These are phyloP conservation scores for Arabidopsis hybrid DNA, from an alignment of 441 rosid genomes.

Conservation along the genomic window DNA sequence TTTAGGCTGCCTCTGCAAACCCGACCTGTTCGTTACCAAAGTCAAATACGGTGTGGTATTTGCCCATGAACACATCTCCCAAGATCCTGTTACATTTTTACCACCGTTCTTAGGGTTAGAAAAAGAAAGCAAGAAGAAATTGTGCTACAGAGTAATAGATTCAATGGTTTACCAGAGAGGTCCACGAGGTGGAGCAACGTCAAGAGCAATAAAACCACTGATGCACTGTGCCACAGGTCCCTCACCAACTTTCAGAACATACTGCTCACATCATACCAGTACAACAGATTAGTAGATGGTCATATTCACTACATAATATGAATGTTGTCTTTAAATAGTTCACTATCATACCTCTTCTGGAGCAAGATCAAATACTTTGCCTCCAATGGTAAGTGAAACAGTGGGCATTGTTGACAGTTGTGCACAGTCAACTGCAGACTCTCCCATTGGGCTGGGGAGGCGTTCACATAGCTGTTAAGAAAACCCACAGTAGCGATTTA, in stretches of 20 bases:
- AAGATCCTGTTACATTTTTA: slow-evolving; percentile 57
- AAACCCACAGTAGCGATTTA: not conserved
- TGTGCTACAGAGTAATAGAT: not conserved
- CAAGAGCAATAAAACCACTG: slow-evolving; percentile 70
- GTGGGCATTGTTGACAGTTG: slow-evolving; percentile 66
- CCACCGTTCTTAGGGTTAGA: slow-evolving; percentile 2
- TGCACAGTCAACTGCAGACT: slow-evolving; percentile 69
- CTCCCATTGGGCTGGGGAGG: slow-evolving; percentile 73
- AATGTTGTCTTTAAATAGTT: not conserved
- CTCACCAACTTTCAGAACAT: slow-evolving; percentile 70
- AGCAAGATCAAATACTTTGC: slow-evolving; percentile 57
- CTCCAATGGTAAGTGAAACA: slow-evolving; percentile 70
- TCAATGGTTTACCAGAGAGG: slow-evolving; percentile 63
- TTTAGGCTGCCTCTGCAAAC: slow-evolving; percentile 61
- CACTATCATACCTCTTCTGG: slow-evolving; percentile 57
- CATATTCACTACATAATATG: not conserved
- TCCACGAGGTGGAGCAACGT: slow-evolving; percentile 74
- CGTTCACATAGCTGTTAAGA: slow-evolving; percentile 63
- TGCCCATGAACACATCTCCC: slow-evolving; percentile 82
- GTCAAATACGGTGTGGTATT: slow-evolving; percentile 74
- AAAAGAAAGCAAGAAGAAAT: not conserved
- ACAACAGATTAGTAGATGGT: slow-evolving; percentile 23
- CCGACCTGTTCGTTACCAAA: slow-evolving; percentile 62
- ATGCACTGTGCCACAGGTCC: slow-evolving; percentile 68
- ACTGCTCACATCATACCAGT: slow-evolving; percentile 51